phyloP scores from a whole-genome alignment of 352 stramenopile species.

The Pythium myriotylum region DNA sequence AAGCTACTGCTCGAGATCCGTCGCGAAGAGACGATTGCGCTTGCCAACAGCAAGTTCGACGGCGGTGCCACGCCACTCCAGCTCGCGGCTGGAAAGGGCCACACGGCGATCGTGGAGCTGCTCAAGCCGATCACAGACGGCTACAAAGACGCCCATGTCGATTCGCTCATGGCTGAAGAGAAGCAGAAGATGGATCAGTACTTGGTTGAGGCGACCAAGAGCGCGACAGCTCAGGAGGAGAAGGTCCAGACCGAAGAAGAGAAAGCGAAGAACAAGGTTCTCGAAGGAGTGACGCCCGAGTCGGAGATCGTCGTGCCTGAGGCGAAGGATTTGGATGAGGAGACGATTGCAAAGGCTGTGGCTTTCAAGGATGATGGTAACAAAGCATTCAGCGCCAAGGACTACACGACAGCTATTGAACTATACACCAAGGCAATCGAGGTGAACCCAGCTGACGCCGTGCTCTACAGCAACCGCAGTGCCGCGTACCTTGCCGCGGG shows the following conservation, averaged over 20 bases:
- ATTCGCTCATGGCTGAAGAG: conserved; percentile 63
- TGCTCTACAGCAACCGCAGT: conserved; percentile 86
- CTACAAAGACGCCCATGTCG: conserved; percentile 56
- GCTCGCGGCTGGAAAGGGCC: conserved; percentile 72
- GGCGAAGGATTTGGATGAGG: conserved; percentile 40
- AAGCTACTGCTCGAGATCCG: conserved; percentile 55
- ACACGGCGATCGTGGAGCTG: conserved; percentile 63
- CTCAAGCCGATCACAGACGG: conserved; percentile 64
- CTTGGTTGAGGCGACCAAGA: conserved; percentile 51
- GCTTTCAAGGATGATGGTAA: conserved; percentile 73
- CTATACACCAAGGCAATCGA: conserved; percentile 69
- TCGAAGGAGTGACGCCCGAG: conserved; percentile 43
- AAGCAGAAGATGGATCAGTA: conserved; percentile 65
- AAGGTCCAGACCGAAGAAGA: conserved; percentile 47
- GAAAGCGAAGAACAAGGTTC: conserved; percentile 36
- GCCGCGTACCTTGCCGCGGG: conserved; percentile 60
- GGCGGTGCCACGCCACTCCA: conserved; percentile 69
- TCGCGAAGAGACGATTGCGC: conserved; percentile 42
- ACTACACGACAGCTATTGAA: conserved; percentile 52
- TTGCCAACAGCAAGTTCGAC: conserved; percentile 64
- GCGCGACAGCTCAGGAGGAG: conserved; percentile 35
- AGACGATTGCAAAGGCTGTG: conserved; percentile 39
- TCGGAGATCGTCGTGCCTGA: conserved; percentile 54
- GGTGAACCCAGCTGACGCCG: conserved; percentile 54
- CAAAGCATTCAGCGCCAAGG: conserved; percentile 66